phyloP scores from a whole-genome alignment of 768 basidiomycete species.

The Xerocomellus intermedius region DNA sequence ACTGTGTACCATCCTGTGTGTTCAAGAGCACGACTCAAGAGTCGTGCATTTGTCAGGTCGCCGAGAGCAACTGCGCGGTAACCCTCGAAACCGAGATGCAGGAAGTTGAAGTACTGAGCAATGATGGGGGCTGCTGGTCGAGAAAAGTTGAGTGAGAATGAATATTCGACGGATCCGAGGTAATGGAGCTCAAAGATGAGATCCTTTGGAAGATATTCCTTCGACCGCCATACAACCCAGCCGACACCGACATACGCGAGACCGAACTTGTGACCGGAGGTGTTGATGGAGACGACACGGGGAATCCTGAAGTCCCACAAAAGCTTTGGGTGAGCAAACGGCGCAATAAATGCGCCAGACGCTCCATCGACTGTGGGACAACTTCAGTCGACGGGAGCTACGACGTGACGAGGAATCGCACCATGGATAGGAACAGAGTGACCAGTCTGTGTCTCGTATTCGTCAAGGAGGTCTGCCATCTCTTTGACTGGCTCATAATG shows the following conservation, averaged over 20 bases:
- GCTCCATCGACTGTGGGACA: constrained; percentile 49
- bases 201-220: constrained; percentile 60
- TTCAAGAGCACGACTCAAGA: constrained; percentile 64
- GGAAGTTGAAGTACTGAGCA: constrained; percentile 61
- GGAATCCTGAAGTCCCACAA: constrained; percentile 61
- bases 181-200: constrained; percentile 64
- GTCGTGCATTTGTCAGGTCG: constrained; percentile 59
- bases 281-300: constrained; percentile 58
- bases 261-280: constrained; percentile 63
- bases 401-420: constrained; percentile 25
- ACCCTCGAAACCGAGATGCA: constrained; percentile 59
- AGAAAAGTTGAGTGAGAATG: constrained; percentile 64
- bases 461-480: constrained; percentile 72
- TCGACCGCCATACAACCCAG: constrained; percentile 62
- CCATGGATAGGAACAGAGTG: constrained; percentile 43
- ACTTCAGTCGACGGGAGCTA: constrained; percentile 6
- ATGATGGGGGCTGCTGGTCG: constrained; percentile 61
- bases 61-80: constrained; percentile 46
- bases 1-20: constrained; percentile 51
- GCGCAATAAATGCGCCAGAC: constrained; percentile 62
- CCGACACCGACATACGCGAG: constrained; percentile 58
- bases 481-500: constrained; percentile 79
- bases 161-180: constrained; percentile 65
- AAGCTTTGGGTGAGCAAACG: constrained; percentile 53
- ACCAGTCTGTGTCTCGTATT: constrained; percentile 49